Evolutionary conservation across 2,329 filamentous ascomycete genomes (phyloP).

Genomic region (Hirsutella minnesotensis): DNA sequence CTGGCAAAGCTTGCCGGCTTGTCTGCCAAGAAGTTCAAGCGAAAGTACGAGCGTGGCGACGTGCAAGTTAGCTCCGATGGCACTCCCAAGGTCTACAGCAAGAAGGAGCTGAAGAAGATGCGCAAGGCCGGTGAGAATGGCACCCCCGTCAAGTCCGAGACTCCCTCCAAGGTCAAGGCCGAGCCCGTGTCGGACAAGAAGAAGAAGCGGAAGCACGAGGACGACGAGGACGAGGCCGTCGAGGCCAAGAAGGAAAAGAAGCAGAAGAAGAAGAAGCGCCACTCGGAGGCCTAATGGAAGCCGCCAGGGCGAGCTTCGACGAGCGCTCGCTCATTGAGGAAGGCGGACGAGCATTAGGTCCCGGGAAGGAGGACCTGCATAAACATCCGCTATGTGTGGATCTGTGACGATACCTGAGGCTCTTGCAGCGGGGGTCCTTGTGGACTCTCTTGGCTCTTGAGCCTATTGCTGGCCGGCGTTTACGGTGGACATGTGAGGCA

Average conservation of each 20-base stretch:
- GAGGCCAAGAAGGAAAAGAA: conserved; percentile 49
- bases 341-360: conserved; percentile 1
- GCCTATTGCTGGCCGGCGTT: conserved; percentile 17
- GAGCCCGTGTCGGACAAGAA: conserved; percentile 25
- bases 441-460: conserved; percentile 15
- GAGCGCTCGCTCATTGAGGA: background rate
- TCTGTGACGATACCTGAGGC: conserved; percentile 19
- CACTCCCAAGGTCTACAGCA: conserved; percentile 55
- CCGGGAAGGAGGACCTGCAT: conserved; percentile 4
- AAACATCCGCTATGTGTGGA: conserved; percentile 9
- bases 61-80: conserved; percentile 55
- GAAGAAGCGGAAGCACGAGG: conserved; percentile 66
- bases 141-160: conserved; percentile 29
- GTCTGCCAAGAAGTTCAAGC: conserved; percentile 65
- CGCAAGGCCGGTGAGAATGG: conserved; percentile 46
- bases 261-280: conserved; percentile 36
- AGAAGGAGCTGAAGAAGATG: conserved; percentile 66
- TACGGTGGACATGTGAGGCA: conserved; percentile 15
- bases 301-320: conserved; percentile 1
- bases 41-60: conserved; percentile 66
- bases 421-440: conserved; percentile 9
- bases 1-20: conserved; percentile 56
- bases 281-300: conserved; percentile 14
- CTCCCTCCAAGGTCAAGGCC: conserved; percentile 26
- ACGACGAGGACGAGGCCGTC: conserved; percentile 50